Evolutionary conservation across 1,139 yeast species (phyloP).

Genomic region (Petasospora fabianii): DNA sequence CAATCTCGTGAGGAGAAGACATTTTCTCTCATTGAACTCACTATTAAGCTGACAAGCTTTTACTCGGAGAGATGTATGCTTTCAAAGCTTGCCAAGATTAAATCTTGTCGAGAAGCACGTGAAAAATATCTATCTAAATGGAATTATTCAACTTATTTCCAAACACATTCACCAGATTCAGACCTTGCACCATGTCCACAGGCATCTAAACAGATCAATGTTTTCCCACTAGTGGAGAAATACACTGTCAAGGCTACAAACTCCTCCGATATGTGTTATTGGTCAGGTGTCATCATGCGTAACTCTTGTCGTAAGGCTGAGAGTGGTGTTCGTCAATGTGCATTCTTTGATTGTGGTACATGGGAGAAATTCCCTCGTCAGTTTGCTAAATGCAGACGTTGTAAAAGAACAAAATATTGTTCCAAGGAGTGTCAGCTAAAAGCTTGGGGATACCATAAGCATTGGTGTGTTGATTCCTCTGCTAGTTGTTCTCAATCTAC

Average conservation of each 20-base stretch:
- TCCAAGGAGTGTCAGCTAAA: conserved; percentile 86
- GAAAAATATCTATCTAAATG: conserved; percentile 37
- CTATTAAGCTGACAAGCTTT: conserved; percentile 20
- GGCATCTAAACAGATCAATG: conserved; percentile 40
- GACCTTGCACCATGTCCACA: conserved; percentile 25
- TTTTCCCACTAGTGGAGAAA: conserved; percentile 88
- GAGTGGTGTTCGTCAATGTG: conserved; percentile 89
- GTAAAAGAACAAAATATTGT: conserved; percentile 93
- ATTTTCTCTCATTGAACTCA: conserved; percentile 19
- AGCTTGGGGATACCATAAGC: conserved; percentile 91
- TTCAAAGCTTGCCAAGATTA: conserved; percentile 18
- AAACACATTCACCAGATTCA: conserved; percentile 1
- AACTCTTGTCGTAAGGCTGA: conserved; percentile 93
- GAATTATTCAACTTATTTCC: conserved; percentile 59
- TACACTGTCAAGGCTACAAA: conserved; percentile 70
- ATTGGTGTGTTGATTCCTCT: conserved; percentile 74
- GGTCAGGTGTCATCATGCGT: conserved; percentile 97
- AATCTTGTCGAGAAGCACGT: conserved; percentile 15
- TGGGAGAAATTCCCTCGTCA: conserved; percentile 93
- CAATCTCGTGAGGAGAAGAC: conserved; percentile 17
- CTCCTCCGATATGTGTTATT: conserved; percentile 77
- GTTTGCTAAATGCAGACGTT: conserved; percentile 90
- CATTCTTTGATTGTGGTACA: conserved; percentile 87
- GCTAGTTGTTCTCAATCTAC: no score
- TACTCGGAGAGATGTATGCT: conserved; percentile 15